Percentiles rank a stretch among this genome's conserved stretches.
phyloP scores from a whole-genome alignment of 192 early-diverging fungal genomes.

The Umbelopsis sp. region DNA sequence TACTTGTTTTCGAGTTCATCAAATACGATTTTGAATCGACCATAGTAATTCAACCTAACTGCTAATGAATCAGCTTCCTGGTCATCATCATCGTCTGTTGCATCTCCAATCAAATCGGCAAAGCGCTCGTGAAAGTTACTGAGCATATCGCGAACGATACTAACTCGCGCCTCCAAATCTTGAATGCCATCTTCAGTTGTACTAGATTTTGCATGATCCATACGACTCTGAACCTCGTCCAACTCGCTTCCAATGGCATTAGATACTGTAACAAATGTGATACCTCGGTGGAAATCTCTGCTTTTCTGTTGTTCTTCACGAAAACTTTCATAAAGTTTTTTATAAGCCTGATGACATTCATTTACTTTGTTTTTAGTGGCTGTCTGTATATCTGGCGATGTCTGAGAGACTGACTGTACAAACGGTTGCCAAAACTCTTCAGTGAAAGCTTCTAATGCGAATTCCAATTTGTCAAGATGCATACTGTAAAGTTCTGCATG shows the following conservation, averaged over 20 bases:
- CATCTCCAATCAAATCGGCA: conserved; percentile 28
- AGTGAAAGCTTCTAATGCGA: conserved; percentile 17
- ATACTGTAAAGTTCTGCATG: conserved; percentile 3
- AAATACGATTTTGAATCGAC: conserved; percentile 28
- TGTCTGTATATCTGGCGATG: conserved; percentile 15
- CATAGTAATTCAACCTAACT: neutral
- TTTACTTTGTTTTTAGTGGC: neutral
- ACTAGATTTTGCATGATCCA: conserved; percentile 35
- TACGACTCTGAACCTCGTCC: conserved; percentile 27
- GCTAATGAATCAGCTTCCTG: conserved; percentile 4
- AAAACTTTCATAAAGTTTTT: neutral
- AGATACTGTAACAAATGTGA: conserved; percentile 2
- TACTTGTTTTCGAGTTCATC: conserved; percentile 43
- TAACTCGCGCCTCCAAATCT: conserved; percentile 33
- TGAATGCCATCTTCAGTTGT: conserved; percentile 37
- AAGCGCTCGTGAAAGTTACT: conserved; percentile 25
- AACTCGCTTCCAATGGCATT: conserved; percentile 28
- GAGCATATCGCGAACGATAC: conserved; percentile 22
- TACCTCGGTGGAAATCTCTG: conserved; percentile 8
- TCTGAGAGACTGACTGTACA: conserved; percentile 1
- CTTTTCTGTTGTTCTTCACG: neutral
- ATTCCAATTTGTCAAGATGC: neutral
- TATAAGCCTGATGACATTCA: conserved; percentile 5
- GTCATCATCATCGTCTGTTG: neutral
- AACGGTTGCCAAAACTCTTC: conserved; percentile 22